Conservation (phyloP, 1,284 basidiomycete species). For the Leccinum griseonigrum region DNA sequence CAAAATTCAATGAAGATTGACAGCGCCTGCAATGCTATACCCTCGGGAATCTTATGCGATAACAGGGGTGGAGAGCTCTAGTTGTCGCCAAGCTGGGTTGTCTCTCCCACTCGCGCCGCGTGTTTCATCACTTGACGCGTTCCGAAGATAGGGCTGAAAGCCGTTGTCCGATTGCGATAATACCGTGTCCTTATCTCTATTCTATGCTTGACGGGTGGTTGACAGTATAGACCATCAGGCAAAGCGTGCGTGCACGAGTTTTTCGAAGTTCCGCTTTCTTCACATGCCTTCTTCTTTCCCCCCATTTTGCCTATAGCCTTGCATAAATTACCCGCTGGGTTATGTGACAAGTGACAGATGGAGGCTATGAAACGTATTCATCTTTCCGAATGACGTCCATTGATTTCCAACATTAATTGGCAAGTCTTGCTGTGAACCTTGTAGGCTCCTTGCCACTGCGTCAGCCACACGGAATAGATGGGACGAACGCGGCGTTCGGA, state of each 20-base stretch:
- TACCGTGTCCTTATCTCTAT: constrained; percentile 2
- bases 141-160: constrained; percentile 1
- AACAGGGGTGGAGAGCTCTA: neutral
- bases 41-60: neutral
- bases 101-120: neutral
- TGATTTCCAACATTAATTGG: too few species aligned
- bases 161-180: neutral
- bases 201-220: neutral
- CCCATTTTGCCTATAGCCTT: neutral
- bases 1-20: neutral
- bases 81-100: constrained; percentile 5
- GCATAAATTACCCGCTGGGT: neutral
- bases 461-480: too few species aligned
- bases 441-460: too few species aligned
- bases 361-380: neutral
- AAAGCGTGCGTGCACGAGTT: neutral
- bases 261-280: neutral
- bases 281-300: neutral
- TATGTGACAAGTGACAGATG: neutral
- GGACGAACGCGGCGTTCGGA: too few species aligned
- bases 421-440: too few species aligned
- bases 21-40: neutral
- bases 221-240: neutral
- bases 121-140: constrained; percentile 2
- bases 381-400: neutral